A percentile compares a stretch with the other conserved stretches of the same genome.
Conservation (phyloP, 2,329 filamentous ascomycete genomes). For the Alternaria panax region DNA sequence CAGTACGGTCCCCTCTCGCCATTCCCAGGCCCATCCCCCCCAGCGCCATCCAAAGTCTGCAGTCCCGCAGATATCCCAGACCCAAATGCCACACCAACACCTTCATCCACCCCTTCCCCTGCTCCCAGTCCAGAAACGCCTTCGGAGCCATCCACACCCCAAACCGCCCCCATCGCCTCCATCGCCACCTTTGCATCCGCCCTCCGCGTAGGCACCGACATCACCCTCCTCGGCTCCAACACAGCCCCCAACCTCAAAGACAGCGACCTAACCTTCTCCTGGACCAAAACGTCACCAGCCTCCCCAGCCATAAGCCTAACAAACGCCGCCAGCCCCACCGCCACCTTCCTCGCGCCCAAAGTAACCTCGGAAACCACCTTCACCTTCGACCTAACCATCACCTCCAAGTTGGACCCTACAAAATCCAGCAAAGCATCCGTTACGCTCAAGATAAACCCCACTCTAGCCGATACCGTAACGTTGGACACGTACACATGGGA, state of each 20-base stretch:
- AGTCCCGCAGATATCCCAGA: conserved; percentile 27
- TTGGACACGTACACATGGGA: conserved; percentile 47
- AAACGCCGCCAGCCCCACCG: conserved; percentile 28
- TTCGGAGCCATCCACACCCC: conserved; percentile 5
- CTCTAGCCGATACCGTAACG: conserved; percentile 36
- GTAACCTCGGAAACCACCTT: conserved; percentile 32
- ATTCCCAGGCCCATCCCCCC: conserved; percentile 43
- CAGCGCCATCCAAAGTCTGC: conserved; percentile 37
- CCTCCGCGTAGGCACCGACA: conserved; percentile 40
- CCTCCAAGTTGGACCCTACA: conserved; percentile 33
- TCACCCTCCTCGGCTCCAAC: conserved; percentile 41
- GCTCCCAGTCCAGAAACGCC: conserved; percentile 2
- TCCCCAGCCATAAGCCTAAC: conserved; percentile 30
- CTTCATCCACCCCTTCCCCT: not conserved
- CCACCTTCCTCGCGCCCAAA: conserved; percentile 34
- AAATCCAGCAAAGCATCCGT: conserved; percentile 36
- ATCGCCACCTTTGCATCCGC: conserved; percentile 32
- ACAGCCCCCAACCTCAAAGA: conserved; percentile 28
- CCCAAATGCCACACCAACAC: conserved; percentile 18
- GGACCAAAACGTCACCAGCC: conserved; percentile 39
- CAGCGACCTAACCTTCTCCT: conserved; percentile 40
- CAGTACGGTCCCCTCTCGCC: conserved; percentile 51
- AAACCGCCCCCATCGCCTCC: conserved; percentile 23
- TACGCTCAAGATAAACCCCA: conserved; percentile 37
- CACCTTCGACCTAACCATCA: conserved; percentile 41